Evolutionary conservation across 768 basidiomycete species (phyloP), one percentile per base, ranked within the genome.

Genomic region (Mycena filopes): DNA sequence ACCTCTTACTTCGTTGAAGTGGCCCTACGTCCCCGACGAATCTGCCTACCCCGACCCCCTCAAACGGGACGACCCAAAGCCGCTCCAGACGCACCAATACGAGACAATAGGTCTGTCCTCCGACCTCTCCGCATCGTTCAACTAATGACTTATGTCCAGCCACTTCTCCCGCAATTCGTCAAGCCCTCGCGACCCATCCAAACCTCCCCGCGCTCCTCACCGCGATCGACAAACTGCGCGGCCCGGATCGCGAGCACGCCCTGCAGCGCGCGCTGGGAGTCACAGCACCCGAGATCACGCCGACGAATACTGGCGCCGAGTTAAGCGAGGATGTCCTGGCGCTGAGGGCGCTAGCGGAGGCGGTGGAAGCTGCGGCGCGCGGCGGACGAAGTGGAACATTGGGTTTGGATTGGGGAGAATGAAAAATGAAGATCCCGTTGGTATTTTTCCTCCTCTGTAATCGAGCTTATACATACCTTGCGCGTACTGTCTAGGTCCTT

Each of bases 11-110:
- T 84, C 91, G 15, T 80, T 96, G 38, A 86, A 86, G 28, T 96
- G 95, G 94, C 95, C 95, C 0, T 94, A 94, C 72, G 86, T 94
- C 49, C 92, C 92, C 3, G 94, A 95, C 31, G 86, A 87, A 70
- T 88, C 90, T 0, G 87, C 91, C 3, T 94, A 88, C 73, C 89
- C 89, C 0, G 94, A 96, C 75, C 95, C 95, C 1, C 82, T 97
- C 50, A 90, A 90, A 69, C 83, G 91, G 7, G 90, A 97, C 71
- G 94, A 96, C 72, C 95, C 94, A 0, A 94, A 95, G 75, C 83
- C 87, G 0, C 79, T 97, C 0, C 87, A 90, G 61, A 75, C 88
- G 0, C 81, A 74, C 43, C 92, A 95, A 60, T 94, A 94, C 73
- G 92, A 94, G 74, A 87, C 91, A 0, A 92, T 95, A 64, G 93